A percentile compares a stretch with the other conserved stretches of the same genome.
Evolutionary conservation across 805 yeast genomes (phyloP).

Genomic region (Starmerella scarabaei): DNA sequence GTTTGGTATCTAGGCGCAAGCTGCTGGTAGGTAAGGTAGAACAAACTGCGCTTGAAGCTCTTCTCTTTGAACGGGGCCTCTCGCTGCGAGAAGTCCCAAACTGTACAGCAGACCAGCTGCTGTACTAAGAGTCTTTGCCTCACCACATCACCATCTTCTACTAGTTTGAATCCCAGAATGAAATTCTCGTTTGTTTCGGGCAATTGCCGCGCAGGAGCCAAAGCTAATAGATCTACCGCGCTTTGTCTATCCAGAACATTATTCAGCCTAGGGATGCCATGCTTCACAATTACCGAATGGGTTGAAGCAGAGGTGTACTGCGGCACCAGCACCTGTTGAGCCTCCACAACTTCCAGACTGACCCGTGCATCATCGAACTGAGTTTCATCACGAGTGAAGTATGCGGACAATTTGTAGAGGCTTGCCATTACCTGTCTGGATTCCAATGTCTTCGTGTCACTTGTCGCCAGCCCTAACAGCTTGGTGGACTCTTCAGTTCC

Average conservation of each 20-base stretch:
- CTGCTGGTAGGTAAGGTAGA: conserved; percentile 4
- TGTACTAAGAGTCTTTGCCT: conserved; percentile 12
- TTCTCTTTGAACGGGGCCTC: neutral
- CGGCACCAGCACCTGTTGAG: conserved; percentile 7
- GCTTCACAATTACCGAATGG: neutral
- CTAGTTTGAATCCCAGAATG: conserved; percentile 9
- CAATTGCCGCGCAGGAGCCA: conserved; percentile 10
- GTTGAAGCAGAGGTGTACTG: neutral
- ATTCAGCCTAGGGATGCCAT: neutral
- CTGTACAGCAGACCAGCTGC: conserved; percentile 13
- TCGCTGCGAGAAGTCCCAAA: conserved; percentile 10
- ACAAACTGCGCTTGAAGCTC: conserved; percentile 7
- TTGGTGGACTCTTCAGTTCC: conserved; percentile 8
- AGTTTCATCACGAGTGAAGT: neutral
- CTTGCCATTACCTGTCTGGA: conserved; percentile 9
- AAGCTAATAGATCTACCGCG: conserved; percentile 13
- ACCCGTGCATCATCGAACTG: conserved; percentile 2
- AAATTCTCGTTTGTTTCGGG: conserved; percentile 7
- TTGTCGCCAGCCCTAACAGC: conserved; percentile 5
- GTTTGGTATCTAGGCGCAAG: neutral
- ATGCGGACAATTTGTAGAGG: conserved; percentile 12
- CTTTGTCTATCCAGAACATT: conserved; percentile 3
- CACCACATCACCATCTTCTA: conserved; percentile 6
- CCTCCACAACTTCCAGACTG: conserved; percentile 4
- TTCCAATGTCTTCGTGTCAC: neutral